Base-by-base conservation (phyloP, 148 eudicot species). In the Silene conica region DNA sequence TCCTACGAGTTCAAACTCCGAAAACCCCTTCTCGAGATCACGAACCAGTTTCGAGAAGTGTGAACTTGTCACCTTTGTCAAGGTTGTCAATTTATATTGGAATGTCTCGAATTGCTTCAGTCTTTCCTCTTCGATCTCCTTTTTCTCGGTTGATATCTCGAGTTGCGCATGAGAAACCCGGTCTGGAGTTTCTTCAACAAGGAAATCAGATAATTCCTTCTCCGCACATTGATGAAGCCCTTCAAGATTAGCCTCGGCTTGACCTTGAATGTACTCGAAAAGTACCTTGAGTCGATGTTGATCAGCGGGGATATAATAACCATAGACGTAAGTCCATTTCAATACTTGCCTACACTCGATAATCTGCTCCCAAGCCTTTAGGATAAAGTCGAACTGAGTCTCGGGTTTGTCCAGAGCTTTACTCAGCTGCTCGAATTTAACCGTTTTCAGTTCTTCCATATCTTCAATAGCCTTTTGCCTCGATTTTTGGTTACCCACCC, bases 251-350 rank as follows among this genome's bases (percentile, higher is more conserved):
- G 85, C 85, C 82, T 89, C 94, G 21, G 89, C 90, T 48, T 83
- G 82, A 59, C 92, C 92, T 81, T 89, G 94, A 63, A 80, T 68
- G 67, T 82, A 86, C 74, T 87, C 89, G 54, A 89, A 87, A 64
- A 87, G 72, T 54, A 69, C 74, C 61, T 71, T 82, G 70, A 83
- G 84, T 21, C 80, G 80, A 8, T 66, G 43, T 34, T 87, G 87
- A 14, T 79, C 43, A 61, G 85, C 88, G 28, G 86, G 87, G 9
- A 89, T 46, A 71, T 86, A 89, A 71, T 70, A 89, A 1, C 84
- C 91, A 77, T 89, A 89, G 8, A 89, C 90, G 62, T 89, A 89
- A 19, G 84, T 89, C 93, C 90, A 89, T 67, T 87, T 89, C 63
- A 89, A 67, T 14, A 89, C 89, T 52, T 88, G 83, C 74, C 94